Base-by-base conservation (phyloP, 2,329 filamentous ascomycete genomes). In the Truncatella angustata region DNA sequence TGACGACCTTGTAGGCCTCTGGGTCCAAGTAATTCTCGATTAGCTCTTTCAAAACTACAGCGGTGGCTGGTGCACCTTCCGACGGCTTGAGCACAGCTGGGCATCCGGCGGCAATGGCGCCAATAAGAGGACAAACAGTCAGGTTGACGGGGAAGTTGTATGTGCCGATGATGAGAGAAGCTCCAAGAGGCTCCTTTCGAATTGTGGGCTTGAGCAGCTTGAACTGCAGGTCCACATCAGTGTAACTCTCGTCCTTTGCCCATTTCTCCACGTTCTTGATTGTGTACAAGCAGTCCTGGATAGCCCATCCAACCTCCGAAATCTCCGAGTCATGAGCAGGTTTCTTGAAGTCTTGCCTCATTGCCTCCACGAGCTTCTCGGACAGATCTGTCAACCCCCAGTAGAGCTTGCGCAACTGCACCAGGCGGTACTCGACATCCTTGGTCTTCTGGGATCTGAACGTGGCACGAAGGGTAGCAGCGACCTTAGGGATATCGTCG, bases 111-210 rank as follows among this genome's bases (percentile, higher is more conserved):
- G 90, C 85, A 62, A 99, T 96, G 63, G 93, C 94, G 53, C 93
- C 94, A 56, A 96, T 82, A 55, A 96, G 71, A 2, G 93, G 91
- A 1, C 83, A 81, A 36, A 97, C 68, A 34, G 85, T 84, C 39
- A 97, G 79, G 71, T 92, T 86, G 68, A 96, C 76, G 48, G 94
- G 94, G 70, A 92, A 96, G 77, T 99, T 99, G 82, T 90, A 97
- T 39, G 94, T 85, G 52, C 91, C 91, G 65, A 97, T 95, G 63
- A 97, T 84, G 61, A 97, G 77, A 10, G 90, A 84, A 36, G 85
- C 77, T 32, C 94, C 94, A 52, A 97, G 71, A 1, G 94, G 94
- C 65, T 97, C 93, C 73, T 96, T 95, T 58, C 86, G 80, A 67
- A 95, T 86, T 65, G 81, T 86, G 34, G 91, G 88, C 51, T 77